Conservation (phyloP, 2,329 filamentous ascomycete genomes). For the Epichloe hybrida region DNA sequence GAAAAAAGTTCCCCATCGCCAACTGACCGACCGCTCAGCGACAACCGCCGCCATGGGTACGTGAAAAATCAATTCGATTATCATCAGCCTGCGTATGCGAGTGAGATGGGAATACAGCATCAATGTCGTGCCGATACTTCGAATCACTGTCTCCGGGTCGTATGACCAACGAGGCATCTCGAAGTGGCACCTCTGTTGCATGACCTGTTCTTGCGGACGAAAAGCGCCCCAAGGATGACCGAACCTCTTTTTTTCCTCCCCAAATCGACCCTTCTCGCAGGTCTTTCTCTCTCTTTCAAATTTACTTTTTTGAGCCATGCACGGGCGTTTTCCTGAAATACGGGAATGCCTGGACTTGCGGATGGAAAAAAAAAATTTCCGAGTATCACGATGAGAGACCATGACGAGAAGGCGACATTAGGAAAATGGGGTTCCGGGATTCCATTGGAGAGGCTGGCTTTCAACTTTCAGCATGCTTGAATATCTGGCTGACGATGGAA, state of each 20-base stretch:
- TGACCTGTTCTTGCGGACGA: constrained; percentile 7
- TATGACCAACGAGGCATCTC: neutral
- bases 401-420: neutral
- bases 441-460: constrained; percentile 6
- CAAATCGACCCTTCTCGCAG: neutral
- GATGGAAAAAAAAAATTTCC: neutral
- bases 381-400: neutral
- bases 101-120: constrained; percentile 20
- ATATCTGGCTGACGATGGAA: constrained; percentile 47
- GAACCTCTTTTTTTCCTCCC: neutral
- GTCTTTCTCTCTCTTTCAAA: neutral
- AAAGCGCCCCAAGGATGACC: constrained; percentile 5
- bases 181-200: constrained; percentile 10
- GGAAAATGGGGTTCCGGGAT: neutral
- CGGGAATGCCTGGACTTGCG: constrained; percentile 4
- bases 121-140: neutral
- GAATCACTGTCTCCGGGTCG: neutral
- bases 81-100: constrained; percentile 35
- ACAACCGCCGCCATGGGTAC: constrained; percentile 47
- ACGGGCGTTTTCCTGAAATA: constrained; percentile 9
- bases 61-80: constrained; percentile 27
- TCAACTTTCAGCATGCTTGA: constrained; percentile 47
- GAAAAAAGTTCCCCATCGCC: constrained; percentile 19
- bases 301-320: neutral
- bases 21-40: constrained; percentile 28